Base-by-base conservation (phyloP, 129 eudicot species). In the Lonicera japonica region DNA sequence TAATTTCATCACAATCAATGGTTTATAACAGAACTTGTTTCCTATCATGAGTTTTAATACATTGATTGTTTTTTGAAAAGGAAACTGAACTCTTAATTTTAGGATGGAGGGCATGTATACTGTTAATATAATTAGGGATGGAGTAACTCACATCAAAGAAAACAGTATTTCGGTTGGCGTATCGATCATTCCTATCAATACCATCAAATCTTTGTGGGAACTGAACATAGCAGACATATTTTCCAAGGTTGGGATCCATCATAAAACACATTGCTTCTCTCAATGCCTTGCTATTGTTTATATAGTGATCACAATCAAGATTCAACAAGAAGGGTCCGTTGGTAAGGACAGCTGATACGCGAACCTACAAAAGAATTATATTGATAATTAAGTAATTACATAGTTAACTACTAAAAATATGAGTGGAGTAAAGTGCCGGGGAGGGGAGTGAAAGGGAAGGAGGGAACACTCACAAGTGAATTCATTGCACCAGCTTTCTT, bases 401-500 rank as follows among this genome's bases (percentile, higher is more conserved):
- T 29, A 29, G 6, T 29, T 29, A 29, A 29, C 36, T 29, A 29
- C 36, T 29, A 1, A 6, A 2, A 6, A 29, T 29, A 29, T 6
- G 6, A 29, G 36, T 29, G 36, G 36, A 29, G 36, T 29, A 29
- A 29, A 29, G 36, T 6, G n/a, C n/a, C n/a, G n/a, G n/a, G n/a
- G n/a, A n/a, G n/a, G n/a, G n/a, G n/a, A n/a, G n/a, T n/a, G n/a
- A n/a, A n/a, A n/a, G n/a, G n/a, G n/a, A 38, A 38, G 43, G 13
- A 43, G 50, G 1, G 13, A 43, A 43, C 12, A 81, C 97, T 72
- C 74, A 90, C 97, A 58, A 90, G 94, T 64, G 97, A 64, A 79
- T 90, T 90, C 97, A 90, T 90, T 65, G 97, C 97, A 90, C 97
- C 97, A 43, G 97, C 97, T 65, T 90, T 90, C 77, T 90, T 90